Base-by-base conservation (phyloP, 164 flowering plant genomes). In the Aristolochia californica region DNA sequence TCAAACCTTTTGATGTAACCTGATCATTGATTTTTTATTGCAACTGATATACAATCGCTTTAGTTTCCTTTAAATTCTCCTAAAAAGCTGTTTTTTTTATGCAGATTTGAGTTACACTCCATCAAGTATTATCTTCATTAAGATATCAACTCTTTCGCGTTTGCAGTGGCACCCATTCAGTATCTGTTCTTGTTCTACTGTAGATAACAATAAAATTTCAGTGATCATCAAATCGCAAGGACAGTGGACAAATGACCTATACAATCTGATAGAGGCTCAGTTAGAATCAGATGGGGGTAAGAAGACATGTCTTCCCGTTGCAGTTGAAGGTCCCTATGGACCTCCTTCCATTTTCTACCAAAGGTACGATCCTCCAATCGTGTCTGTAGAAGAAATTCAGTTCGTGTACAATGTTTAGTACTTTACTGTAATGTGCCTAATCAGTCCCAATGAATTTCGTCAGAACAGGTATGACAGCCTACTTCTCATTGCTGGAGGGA, bases 281-380 rank as follows among this genome's bases (percentile, higher is more conserved):
- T 18, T 65, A 23, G 70, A 70, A 44, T 69, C 76, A 0, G 72
- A 66, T 25, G 40, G 71, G 51, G 60, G 70, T 62, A 61, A 56
- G 44, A 56, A 59, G 62, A 70, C 53, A 57, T 68, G 75, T 72
- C 74, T 85, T 48, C 81, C 82, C 10, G 67, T 84, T 48, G 73
- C 80, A 51, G 58, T 84, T 48, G 97, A 88, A 83, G 97, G 96
- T 20, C 97, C 97, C 53, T 84, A 87, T 68, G 94, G 97, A 58
- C 91, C 94, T 27, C 62, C 71, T 45, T 74, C 88, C 15, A 18
- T 65, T 20, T 76, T 80, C 62, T 88, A 80, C 64, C 65, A 81
- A 57, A 82, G 94, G 97, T 84, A 48, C 20, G 40, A 14, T n/a
- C 54, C 14, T 9, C 54, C 15, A 34, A 34, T 34, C 5, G 55